Conservation (phyloP, 1,284 basidiomycete species). For the Mycena sp. region DNA sequence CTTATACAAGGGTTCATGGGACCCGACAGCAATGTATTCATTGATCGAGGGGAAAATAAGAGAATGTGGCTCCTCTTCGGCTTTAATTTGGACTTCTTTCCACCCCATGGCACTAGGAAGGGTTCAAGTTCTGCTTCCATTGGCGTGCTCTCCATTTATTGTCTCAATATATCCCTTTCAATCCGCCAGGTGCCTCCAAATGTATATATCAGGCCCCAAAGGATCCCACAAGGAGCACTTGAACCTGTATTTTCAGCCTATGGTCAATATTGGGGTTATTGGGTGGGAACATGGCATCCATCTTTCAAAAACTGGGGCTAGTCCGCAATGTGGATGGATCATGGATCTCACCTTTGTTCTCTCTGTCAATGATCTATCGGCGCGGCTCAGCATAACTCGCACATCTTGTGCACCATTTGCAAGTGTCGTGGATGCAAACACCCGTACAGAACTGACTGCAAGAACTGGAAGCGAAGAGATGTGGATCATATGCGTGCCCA, state of each 20-base stretch:
- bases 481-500: slow-evolving; percentile 16
- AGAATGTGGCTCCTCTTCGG: slow-evolving; percentile 26
- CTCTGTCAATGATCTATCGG: slow-evolving; percentile 37
- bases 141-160: slow-evolving; percentile 30
- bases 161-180: slow-evolving; percentile 32
- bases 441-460: slow-evolving; percentile 20
- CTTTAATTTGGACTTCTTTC: slow-evolving; percentile 13
- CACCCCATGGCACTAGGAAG: slow-evolving; percentile 4
- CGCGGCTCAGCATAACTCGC: slow-evolving; percentile 27
- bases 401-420: slow-evolving; percentile 42
- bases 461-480: slow-evolving; percentile 20
- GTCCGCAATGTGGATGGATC: neutral
- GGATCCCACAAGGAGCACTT: slow-evolving; percentile 21
- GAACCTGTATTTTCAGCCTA: slow-evolving; percentile 14
- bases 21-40: slow-evolving; percentile 29
- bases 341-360: slow-evolving; percentile 30
- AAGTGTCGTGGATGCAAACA: slow-evolving; percentile 25
- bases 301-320: slow-evolving; percentile 24
- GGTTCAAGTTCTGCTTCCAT: slow-evolving; percentile 13
- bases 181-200: slow-evolving; percentile 34
- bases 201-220: slow-evolving; percentile 33
- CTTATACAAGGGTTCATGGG: slow-evolving; percentile 32
- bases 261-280: slow-evolving; percentile 15
- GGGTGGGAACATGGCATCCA: slow-evolving; percentile 32
- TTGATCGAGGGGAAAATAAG: slow-evolving; percentile 24